phyloP scores from a whole-genome alignment of 192 early-diverging fungal genomes.

The Coemansia sp. region DNA sequence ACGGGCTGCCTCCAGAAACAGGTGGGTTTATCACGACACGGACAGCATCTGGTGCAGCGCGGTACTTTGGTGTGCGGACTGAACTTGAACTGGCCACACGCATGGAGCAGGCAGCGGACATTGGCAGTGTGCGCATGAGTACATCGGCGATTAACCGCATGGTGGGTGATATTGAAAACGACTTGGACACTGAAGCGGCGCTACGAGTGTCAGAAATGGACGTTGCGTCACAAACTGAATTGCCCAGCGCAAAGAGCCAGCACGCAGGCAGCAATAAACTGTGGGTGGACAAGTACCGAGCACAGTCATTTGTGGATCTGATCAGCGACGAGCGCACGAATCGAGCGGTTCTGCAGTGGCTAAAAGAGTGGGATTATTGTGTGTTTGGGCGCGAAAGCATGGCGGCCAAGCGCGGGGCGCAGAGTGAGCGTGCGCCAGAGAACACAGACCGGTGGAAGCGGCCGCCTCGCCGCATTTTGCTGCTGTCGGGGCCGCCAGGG shows the following conservation, averaged over 20 bases:
- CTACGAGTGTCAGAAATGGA: constrained; percentile 18
- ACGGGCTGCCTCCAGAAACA: constrained; percentile 37
- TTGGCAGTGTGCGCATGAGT: constrained; percentile 15
- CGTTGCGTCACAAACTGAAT: background rate
- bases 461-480: constrained; percentile 55
- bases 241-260: background rate
- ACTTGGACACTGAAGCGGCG: constrained; percentile 18
- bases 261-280: constrained; percentile 27
- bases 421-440: constrained; percentile 1
- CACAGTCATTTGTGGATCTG: constrained; percentile 78
- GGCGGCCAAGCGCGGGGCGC: constrained; percentile 8
- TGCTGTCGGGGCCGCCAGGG: constrained; percentile 90
- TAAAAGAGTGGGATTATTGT: constrained; percentile 96
- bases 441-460: constrained; percentile 41
- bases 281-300: constrained; percentile 93
- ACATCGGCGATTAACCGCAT: constrained; percentile 31
- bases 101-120: constrained; percentile 12
- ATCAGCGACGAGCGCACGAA: constrained; percentile 91
- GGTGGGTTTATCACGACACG: constrained; percentile 45
- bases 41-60: constrained; percentile 20
- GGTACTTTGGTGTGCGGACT: constrained; percentile 34
- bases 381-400: constrained; percentile 67
- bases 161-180: constrained; percentile 39
- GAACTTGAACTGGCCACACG: constrained; percentile 20
- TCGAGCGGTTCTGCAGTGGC: constrained; percentile 87